These are phyloP conservation scores for Chlorella variabilis DNA, from an alignment of 163 green algal genomes.

Conservation along the genomic window DNA sequence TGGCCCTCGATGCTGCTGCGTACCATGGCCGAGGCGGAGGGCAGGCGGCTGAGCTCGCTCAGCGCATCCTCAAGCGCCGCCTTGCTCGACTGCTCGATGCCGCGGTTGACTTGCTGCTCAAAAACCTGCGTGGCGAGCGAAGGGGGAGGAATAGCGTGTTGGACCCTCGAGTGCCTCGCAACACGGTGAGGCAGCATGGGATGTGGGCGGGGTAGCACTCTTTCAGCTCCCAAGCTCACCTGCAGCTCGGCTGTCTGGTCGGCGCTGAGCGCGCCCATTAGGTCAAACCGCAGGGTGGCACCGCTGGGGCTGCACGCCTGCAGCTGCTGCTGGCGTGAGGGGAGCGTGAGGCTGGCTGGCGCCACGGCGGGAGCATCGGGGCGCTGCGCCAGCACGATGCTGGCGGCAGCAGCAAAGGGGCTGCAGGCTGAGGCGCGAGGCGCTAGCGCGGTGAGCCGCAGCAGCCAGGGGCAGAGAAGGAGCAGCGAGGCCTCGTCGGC, in stretches of 20 bases:
- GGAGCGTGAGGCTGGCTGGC: not conserved
- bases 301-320: not conserved
- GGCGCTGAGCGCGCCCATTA: not conserved
- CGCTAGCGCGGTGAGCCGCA: not conserved
- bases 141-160: too few species aligned
- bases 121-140: not conserved
- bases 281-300: not conserved
- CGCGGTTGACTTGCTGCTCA: not conserved
- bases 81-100: constrained; percentile 13
- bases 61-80: not conserved
- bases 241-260: not conserved
- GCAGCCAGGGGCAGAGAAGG: not conserved
- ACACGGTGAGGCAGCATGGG: too few species aligned
- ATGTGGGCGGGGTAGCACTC: too few species aligned
- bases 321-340: not conserved
- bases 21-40: not conserved
- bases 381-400: not conserved
- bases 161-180: too few species aligned
- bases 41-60: constrained; percentile 9
- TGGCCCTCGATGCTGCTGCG: constrained; percentile 7
- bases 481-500: not conserved
- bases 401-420: not conserved
- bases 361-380: not conserved
- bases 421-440: not conserved
- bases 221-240: too few species aligned